These are phyloP conservation scores for Xylariomycetidae sp. DNA, from an alignment of 2,329 filamentous ascomycete genomes.

Conservation along the genomic window DNA sequence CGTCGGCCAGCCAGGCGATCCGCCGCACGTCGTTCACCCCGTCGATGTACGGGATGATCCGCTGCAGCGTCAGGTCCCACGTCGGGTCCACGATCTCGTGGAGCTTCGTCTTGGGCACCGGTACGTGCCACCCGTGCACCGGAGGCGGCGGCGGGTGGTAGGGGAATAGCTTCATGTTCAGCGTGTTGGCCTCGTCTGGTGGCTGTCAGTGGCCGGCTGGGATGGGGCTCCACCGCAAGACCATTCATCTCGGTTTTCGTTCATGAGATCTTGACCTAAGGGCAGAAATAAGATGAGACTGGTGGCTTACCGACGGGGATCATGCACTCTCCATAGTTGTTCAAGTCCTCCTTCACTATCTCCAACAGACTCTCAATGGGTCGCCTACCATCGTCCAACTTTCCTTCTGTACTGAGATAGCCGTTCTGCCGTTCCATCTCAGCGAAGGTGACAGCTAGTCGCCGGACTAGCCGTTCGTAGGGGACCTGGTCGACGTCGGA, in stretches of 20 bases:
- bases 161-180: slow-evolving; percentile 94
- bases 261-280: too few relatives aligned
- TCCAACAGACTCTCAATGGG: slow-evolving; percentile 79
- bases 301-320: slow-evolving; percentile 85
- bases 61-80: slow-evolving; percentile 71
- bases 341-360: slow-evolving; percentile 77
- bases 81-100: slow-evolving; percentile 57
- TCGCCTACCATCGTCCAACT: slow-evolving; percentile 48
- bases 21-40: slow-evolving; percentile 84
- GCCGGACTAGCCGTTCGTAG: slow-evolving; percentile 79
- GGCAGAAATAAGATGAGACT: slow-evolving; percentile 25
- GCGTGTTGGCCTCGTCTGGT: slow-evolving; percentile 81
- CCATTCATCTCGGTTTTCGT: too few relatives aligned
- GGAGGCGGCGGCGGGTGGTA: slow-evolving; percentile 69
- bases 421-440: slow-evolving; percentile 88
- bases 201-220: slow-evolving; percentile 7
- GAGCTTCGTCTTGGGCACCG: slow-evolving; percentile 65
- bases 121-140: slow-evolving; percentile 85
- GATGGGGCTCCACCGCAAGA: not conserved
- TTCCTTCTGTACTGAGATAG: slow-evolving; percentile 55
- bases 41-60: slow-evolving; percentile 81
- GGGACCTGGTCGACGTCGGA: slow-evolving; percentile 61
- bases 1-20: slow-evolving; percentile 79
- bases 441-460: slow-evolving; percentile 78
- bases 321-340: slow-evolving; percentile 98